Evolutionary conservation across 2,329 filamentous ascomycete species (phyloP), one percentile per base, ranked within the genome.

Genomic region (Sporothrix pseudoabietina): DNA sequence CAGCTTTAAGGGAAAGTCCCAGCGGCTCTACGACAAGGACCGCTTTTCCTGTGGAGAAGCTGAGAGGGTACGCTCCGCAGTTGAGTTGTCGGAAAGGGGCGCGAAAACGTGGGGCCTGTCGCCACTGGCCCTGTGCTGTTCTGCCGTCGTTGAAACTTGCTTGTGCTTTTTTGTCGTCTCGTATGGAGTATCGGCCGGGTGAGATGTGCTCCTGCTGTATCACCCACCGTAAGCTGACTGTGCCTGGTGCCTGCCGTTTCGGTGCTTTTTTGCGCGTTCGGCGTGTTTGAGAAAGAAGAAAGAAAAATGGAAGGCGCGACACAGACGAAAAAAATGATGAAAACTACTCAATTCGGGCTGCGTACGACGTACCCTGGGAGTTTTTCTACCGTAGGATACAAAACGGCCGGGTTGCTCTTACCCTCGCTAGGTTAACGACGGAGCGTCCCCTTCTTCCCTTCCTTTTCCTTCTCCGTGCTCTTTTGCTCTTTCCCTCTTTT

Each of bases 1-100:
- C 12, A 52, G 6, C 66, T 69, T 39, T 69, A 16, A 69, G 32
- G 26, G 63, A 32, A 19, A 71, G 26, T 65, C 26, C 41, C 44
- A 49, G 44, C 44, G 44, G 44, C 44, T 49, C 52, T 30, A 55
- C 4, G 52, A 3, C 39, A 26, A 44, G 65, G 47, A 47, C 71
- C 65, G 66, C 65, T 55, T 65, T 59, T 41, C 14, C 4, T 39
- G 14, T 73, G 72, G 68, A 68, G 72, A 66, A 41, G n/a, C 26
- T 26, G 26, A 26, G 26, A 26, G 26, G 26, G 26, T 26, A 26
- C 26, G 26, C 26, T 26, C 26, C 26, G 59, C 3, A 35, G 35
- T 35, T 35, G 5, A 35, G 22, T 10, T 19, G 14, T 47, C 30
- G 47, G 30, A 55, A 22, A 57, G 39, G 52, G 49, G 10, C 32